Conservation (phyloP, 2,329 filamentous ascomycete genomes). For the Alternaria sp. region DNA sequence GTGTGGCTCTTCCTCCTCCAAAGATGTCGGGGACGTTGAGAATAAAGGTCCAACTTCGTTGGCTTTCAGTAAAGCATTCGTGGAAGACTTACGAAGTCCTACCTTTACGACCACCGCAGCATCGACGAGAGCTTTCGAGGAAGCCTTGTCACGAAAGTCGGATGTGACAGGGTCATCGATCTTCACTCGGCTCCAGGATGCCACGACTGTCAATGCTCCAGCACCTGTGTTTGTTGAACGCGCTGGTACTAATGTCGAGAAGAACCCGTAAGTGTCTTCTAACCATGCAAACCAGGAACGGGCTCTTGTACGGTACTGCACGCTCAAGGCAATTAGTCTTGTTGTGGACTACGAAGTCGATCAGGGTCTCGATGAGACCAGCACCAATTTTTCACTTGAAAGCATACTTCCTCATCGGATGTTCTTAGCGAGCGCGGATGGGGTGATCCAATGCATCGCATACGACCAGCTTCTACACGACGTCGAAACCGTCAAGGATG, state of each 20-base stretch:
- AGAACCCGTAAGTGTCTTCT: rapidly evolving
- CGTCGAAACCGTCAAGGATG: background rate
- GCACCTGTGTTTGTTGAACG: no score
- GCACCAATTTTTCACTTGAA: background rate
- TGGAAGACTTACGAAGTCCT: background rate
- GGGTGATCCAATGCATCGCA: background rate
- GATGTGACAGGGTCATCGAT: background rate
- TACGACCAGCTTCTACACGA: background rate
- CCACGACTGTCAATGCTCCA: background rate
- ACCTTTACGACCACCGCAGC: background rate
- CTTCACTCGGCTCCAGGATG: background rate
- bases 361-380: no score
- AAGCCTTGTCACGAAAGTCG: background rate
- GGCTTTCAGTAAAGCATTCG: background rate
- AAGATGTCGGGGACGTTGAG: background rate
- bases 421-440: background rate
- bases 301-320: background rate
- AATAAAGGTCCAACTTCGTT: background rate
- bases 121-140: background rate
- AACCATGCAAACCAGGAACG: rapidly evolving
- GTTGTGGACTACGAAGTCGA: background rate
- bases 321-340: rapidly evolving
- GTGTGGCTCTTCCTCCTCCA: rapidly evolving
- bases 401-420: background rate
- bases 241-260: no score